Evolutionary conservation across 2,329 filamentous ascomycete species (phyloP).

Genomic region (Aspergillus ochraceus): DNA sequence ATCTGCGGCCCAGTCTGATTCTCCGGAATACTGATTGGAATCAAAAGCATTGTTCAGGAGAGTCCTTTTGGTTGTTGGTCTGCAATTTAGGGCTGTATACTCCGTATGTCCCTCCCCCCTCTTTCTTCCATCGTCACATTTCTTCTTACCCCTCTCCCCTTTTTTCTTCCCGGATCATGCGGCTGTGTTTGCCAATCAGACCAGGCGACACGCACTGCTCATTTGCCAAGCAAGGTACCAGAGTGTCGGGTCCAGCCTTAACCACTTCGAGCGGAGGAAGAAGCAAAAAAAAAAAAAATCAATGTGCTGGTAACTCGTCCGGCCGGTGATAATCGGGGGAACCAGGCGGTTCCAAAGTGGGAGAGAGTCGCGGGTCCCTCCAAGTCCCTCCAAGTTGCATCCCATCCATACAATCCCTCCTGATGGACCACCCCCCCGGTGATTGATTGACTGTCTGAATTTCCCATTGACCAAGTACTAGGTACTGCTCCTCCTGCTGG

Average conservation of each 20-base stretch:
- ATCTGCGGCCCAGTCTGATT: no score
- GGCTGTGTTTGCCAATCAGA: slow-evolving; percentile 32
- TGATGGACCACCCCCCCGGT: neutral
- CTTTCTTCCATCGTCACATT: neutral
- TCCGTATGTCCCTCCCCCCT: neutral
- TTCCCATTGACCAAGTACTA: neutral
- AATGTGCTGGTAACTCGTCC: slow-evolving; percentile 13
- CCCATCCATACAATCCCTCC: slow-evolving; percentile 1
- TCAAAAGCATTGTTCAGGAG: neutral
- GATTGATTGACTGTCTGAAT: slow-evolving; percentile 12
- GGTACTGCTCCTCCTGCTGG: neutral
- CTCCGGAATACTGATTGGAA: neutral
- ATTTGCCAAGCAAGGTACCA: slow-evolving; percentile 36
- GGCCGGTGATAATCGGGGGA: slow-evolving; percentile 17
- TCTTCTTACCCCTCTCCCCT: slow-evolving; percentile 6
- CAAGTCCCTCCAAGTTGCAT: slow-evolving; percentile 1
- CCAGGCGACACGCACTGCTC: slow-evolving; percentile 32
- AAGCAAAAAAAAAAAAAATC: slow-evolving; percentile 9
- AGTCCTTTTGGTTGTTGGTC: neutral
- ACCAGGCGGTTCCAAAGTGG: neutral
- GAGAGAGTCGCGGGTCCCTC: neutral
- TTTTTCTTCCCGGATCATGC: slow-evolving; percentile 14
- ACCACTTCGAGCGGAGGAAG: slow-evolving; percentile 19
- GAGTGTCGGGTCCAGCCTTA: slow-evolving; percentile 33
- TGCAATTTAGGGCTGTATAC: no score